These are phyloP conservation scores for Lithospermum erythrorhizon DNA, from an alignment of 257 asterid genomes.

Conservation along the genomic window DNA sequence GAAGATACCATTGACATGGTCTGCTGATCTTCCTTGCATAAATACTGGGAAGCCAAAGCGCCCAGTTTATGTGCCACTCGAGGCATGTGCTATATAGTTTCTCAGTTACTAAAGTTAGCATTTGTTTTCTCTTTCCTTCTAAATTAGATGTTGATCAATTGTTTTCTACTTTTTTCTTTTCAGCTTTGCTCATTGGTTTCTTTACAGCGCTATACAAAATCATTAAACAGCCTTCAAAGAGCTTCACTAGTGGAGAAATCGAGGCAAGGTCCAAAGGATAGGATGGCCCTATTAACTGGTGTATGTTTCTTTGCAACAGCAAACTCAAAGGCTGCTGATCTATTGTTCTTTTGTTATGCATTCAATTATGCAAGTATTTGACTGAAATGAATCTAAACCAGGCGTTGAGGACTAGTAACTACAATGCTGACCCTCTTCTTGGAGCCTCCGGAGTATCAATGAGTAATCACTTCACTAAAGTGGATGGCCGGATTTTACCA, in stretches of 20 bases:
- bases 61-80: conserved; percentile 54
- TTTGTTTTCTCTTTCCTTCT: neutral
- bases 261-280: conserved; percentile 21
- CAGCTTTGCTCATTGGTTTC: conserved; percentile 58
- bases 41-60: conserved; percentile 59
- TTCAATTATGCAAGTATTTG: neutral
- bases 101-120: neutral
- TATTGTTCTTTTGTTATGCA: neutral
- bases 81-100: conserved; percentile 23
- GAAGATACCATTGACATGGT: conserved; percentile 2
- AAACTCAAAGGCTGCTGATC: neutral
- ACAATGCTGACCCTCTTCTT: conserved; percentile 45
- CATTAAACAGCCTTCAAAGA: conserved; percentile 46
- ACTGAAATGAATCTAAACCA: conserved; percentile 12
- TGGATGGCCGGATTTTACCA: conserved; percentile 54
- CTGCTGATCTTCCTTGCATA: conserved; percentile 50
- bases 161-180: conserved; percentile 4
- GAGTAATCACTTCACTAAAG: conserved; percentile 28
- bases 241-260: conserved; percentile 71
- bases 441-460: conserved; percentile 40
- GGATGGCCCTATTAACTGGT: conserved; percentile 33
- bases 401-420: conserved; percentile 43
- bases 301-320: conserved; percentile 15
- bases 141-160: neutral
- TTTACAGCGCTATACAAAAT: conserved; percentile 60